phyloP scores from a whole-genome alignment of 179 eudicot genomes.

The Vitellaria paradoxa region DNA sequence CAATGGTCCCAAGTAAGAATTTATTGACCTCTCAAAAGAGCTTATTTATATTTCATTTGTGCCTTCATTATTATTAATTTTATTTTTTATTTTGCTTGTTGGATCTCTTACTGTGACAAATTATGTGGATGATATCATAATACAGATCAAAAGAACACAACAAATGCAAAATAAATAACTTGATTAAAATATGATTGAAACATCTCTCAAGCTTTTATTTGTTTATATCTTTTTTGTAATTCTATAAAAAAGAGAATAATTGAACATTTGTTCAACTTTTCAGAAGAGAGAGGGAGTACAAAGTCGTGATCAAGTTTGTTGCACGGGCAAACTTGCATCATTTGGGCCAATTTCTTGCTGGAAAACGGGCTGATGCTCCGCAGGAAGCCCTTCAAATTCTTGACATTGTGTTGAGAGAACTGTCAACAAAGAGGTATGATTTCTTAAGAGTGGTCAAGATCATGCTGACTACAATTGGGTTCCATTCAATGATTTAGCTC shows the following conservation, averaged over 20 bases:
- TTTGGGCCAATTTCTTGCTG: conserved; percentile 58
- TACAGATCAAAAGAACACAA: background rate
- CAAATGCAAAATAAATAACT: background rate
- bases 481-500: background rate
- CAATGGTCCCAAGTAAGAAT: conserved; percentile 59
- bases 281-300: conserved; percentile 57
- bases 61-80: background rate
- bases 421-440: conserved; percentile 47
- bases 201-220: conserved; percentile 4
- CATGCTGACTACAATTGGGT: background rate
- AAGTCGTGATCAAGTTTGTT: conserved; percentile 59
- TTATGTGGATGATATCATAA: background rate
- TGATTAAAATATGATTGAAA: background rate
- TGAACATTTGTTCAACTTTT: background rate
- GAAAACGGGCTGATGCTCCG: conserved; percentile 64
- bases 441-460: background rate
- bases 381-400: conserved; percentile 62
- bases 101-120: background rate
- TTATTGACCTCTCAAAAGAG: background rate
- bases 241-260: background rate
- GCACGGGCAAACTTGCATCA: conserved; percentile 59
- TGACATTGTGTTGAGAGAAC: conserved; percentile 66
- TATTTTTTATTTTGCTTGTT: background rate
- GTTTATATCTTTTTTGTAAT: background rate
- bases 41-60: background rate